Evolutionary conservation across 768 basidiomycete species (phyloP).

Genomic region (Agrocybe praecox): DNA sequence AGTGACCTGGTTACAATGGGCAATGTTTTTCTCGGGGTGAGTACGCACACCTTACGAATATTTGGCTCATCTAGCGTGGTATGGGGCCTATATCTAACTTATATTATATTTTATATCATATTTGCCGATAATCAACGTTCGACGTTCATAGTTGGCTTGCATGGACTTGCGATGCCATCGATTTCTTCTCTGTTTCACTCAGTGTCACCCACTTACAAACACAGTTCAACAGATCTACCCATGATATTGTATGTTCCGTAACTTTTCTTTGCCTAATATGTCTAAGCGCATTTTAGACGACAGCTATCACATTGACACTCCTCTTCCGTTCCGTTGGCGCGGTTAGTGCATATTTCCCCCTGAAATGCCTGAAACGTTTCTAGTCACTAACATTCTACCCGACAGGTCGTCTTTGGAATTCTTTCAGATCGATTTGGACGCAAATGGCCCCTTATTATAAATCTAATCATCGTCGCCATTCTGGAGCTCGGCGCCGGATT

Average conservation of each 20-base stretch:
- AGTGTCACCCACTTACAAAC: constrained; percentile 46
- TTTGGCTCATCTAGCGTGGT: too few relatives aligned
- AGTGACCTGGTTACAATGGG: constrained; percentile 57
- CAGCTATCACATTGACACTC: constrained; percentile 88
- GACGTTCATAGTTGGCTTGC: constrained; percentile 84
- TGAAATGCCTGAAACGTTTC: not conserved
- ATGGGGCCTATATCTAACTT: too few relatives aligned
- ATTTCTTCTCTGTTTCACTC: constrained; percentile 81
- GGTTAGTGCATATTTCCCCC: constrained; percentile 33
- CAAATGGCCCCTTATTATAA: constrained; percentile 89
- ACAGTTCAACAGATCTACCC: constrained; percentile 47
- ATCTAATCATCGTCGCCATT: constrained; percentile 68
- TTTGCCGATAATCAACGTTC: too few relatives aligned
- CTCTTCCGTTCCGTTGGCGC: constrained; percentile 87
- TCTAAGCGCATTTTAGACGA: constrained; percentile 54
- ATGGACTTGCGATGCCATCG: constrained; percentile 87
- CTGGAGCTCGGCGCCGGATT: constrained; percentile 86
- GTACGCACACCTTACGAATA: too few relatives aligned
- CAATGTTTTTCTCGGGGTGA: constrained; percentile 63
- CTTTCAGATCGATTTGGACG: constrained; percentile 89
- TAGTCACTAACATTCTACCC: not conserved
- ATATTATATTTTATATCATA: too few relatives aligned
- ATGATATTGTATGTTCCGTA: constrained; percentile 40
- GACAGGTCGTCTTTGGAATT: constrained; percentile 73
- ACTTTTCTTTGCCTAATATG: not conserved